Evolutionary conservation across 1,139 yeast species (phyloP), one percentile per base, ranked within the genome.

Genomic region (Eremothecium gossypii): DNA sequence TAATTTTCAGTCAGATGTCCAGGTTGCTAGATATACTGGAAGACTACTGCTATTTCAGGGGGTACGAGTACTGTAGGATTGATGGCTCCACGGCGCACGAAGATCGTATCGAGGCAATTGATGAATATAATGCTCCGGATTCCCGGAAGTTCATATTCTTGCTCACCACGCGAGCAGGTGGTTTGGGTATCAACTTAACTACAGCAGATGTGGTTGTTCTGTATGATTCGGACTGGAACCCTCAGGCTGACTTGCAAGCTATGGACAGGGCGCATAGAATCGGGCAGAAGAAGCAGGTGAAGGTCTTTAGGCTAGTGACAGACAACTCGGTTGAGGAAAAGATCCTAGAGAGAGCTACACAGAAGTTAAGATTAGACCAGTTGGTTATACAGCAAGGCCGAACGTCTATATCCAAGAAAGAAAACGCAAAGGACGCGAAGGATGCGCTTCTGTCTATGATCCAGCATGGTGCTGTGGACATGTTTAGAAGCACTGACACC

Each of bases 251-350:
- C 68, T 70, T 83, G 49, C 93, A 83, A 61, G 91, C 91, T 0
- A 83, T 83, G 93, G 93, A 83, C 58, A 73, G 93, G 66, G 91
- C 93, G 1, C 93, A 83, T 61, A 74, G 93, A 71, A 83, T 83
- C 58, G 93, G 93, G 6, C 93, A 83, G 60, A 82, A 82, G 27
- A 83, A 82, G 50, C 93, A 83, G 58, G 93, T 83, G 30, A 75
- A 76, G 53, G 91, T 83, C 7, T 83, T 76, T 57, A 67, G 93
- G 59, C 77, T 83, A 55, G 76, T 83, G 41, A 82, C 91, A 8
- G 89, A 81, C 52, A 78, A 81, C 63, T 86, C 91, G 2, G 80
- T 83, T 46, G 93, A 83, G 60, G 91, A 83, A 55, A 83, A 83
- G 57, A 83, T 83, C 30, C 66, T 83, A 46, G 93, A 83, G 60